Base-by-base conservation (phyloP, 1,284 basidiomycete genomes). In the Rhodotorula sp. region DNA sequence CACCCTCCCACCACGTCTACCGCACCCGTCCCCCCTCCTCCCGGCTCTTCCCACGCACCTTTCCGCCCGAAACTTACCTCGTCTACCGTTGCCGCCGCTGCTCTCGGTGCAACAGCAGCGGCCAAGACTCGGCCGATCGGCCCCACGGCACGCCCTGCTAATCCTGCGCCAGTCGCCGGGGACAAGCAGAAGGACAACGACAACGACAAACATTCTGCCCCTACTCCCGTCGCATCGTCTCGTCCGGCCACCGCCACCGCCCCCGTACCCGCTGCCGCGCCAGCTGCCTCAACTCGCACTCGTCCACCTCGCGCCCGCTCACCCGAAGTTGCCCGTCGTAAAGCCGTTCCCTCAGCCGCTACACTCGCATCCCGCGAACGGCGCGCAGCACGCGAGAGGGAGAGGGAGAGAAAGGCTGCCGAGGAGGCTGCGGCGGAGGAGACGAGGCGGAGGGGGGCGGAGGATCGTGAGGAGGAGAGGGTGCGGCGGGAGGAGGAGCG, bases 41-140 rank as follows among this genome's bases (percentile, higher is more conserved):
- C 67, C 5, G 65, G 64, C 13, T 44, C 70, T 9, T 58, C 55
- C 30, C 73, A 74, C 40, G 67, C 70, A 4, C 64, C 68, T 6
- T 74, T 71, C 37, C 58, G 64, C 6, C 64, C 64, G 8, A 65
- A 59, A 28, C 51, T 63, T 28, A 48, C 57, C 11, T 18, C 48
- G 9, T 53, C 64, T 9, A 58, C 56, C 30, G 52, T 28, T 7
- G 46, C 58, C 20, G 58, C 58, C 10, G 51, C 52, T 3, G 50
- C 58, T 1, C 22, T 24, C 1, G 54, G 31, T 31, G n/a, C 31
- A 4, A 37, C 51, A 2, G 53, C 61, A 1, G 24, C 18, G 2
- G 53, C 44, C 0, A 62, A 62, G 44, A 28, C 30, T 30, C 28
- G 37, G n/a, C 52, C 40, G 9, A 20, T 31, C 24, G 13, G 15